phyloP scores from a whole-genome alignment of 1,139 yeast species.

The Saccharomyces hybrid region DNA sequence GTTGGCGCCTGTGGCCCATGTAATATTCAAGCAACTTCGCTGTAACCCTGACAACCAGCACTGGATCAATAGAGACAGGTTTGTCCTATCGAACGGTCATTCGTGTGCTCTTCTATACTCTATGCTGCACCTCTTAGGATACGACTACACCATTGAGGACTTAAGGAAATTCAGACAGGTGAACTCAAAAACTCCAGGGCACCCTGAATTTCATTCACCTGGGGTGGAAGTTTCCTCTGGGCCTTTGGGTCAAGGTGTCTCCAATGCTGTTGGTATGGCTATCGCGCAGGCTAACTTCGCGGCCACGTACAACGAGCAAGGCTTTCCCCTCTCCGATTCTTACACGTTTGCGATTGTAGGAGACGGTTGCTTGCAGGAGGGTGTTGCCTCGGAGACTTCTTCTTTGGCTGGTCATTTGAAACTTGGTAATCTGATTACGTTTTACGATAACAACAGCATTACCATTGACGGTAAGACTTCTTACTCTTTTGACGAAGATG shows the following conservation, averaged over 20 bases:
- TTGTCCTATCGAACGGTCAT: constrained; percentile 92
- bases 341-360: constrained; percentile 80
- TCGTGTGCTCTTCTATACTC: constrained; percentile 89
- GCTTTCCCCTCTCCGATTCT: constrained; percentile 60
- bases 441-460: constrained; percentile 96
- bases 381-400: constrained; percentile 88
- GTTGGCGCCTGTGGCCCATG: constrained; percentile 80
- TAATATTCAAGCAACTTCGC: constrained; percentile 67
- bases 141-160: constrained; percentile 73
- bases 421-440: constrained; percentile 87
- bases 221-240: constrained; percentile 98
- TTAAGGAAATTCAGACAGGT: constrained; percentile 86
- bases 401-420: constrained; percentile 95
- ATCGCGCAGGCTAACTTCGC: constrained; percentile 89
- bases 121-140: constrained; percentile 79
- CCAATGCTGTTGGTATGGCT: constrained; percentile 95
- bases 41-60: constrained; percentile 86
- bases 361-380: constrained; percentile 98
- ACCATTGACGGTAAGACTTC: constrained; percentile 92
- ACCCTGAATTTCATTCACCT: constrained; percentile 78
- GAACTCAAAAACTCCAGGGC: constrained; percentile 91
- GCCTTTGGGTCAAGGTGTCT: constrained; percentile 97
- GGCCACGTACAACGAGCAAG: constrained; percentile 90
- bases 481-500: constrained; percentile 93
- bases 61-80: constrained; percentile 94